phyloP scores from a whole-genome alignment of 345 rosid genomes.

The Euphorbia lathyris region DNA sequence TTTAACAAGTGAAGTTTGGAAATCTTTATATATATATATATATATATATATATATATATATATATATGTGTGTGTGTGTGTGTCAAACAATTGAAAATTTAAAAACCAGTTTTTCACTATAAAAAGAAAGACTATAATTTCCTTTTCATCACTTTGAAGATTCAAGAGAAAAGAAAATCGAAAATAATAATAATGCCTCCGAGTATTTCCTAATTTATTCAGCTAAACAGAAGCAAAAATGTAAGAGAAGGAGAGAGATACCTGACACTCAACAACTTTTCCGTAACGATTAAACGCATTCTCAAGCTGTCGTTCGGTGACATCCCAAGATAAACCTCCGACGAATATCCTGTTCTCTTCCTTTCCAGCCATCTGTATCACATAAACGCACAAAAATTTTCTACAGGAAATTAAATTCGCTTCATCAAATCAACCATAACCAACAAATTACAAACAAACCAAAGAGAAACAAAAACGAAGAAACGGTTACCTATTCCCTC shows the following conservation, averaged over 20 bases:
- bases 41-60: background rate
- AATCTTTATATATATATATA: background rate
- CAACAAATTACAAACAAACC: background rate
- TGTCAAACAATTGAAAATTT: background rate
- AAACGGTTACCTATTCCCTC: background rate
- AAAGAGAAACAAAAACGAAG: background rate
- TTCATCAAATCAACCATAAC: background rate
- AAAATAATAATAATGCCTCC: background rate
- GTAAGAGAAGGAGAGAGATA: conserved; percentile 19
- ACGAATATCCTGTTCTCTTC: conserved; percentile 85
- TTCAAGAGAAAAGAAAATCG: conserved; percentile 25
- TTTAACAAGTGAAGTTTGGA: background rate
- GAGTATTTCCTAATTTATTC: conserved; percentile 9
- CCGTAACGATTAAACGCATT: conserved; percentile 79
- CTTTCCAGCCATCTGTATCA: conserved; percentile 55
- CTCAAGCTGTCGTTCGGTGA: conserved; percentile 83
- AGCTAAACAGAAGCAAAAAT: conserved; percentile 7
- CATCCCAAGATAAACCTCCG: conserved; percentile 86
- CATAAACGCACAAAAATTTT: background rate
- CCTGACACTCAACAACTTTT: conserved; percentile 84
- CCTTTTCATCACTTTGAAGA: background rate
- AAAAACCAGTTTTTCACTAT: too few species aligned
- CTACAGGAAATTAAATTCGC: background rate
- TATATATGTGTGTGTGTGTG: background rate
- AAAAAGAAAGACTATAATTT: background rate